These are phyloP conservation scores for Apiotrichum gamsii DNA, from an alignment of 1,284 basidiomycete genomes.

Conservation along the genomic window DNA sequence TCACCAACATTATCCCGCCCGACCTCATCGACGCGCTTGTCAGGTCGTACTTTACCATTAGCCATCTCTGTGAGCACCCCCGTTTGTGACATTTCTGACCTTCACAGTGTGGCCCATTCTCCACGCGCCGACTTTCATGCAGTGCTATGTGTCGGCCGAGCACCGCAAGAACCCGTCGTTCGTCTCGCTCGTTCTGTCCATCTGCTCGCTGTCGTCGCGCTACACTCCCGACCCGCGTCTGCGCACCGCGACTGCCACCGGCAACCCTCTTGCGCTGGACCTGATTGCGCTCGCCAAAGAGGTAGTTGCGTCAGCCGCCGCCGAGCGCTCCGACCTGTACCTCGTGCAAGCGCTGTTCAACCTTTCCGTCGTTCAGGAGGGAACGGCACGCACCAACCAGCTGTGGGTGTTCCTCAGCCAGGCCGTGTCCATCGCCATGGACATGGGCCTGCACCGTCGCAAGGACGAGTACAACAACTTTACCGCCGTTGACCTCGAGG, in stretches of 20 bases:
- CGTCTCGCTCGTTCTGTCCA: conserved; percentile 28
- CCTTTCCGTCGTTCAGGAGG: conserved; percentile 31
- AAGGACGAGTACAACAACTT: conserved; percentile 27
- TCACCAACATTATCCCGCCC: conserved; percentile 20
- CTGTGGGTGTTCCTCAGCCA: conserved; percentile 28
- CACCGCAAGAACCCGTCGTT: conserved; percentile 28
- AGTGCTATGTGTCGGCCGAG: conserved; percentile 17
- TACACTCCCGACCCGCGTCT: conserved; percentile 26
- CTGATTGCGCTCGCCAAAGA: conserved; percentile 22
- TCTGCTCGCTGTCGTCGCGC: conserved; percentile 31
- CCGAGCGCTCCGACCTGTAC: conserved; percentile 25
- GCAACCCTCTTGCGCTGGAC: conserved; percentile 11
- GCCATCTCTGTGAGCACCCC: conserved; percentile 30
- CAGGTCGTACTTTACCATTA: conserved; percentile 33
- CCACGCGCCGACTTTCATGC: conserved; percentile 33
- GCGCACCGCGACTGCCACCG: conserved; percentile 8
- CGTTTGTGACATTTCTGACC: no score
- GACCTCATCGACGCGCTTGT: conserved; percentile 25
- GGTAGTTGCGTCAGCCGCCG: conserved; percentile 13
- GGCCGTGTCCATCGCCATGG: conserved; percentile 28
- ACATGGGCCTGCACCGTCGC: conserved; percentile 30
- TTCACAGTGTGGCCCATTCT: conserved; percentile 31
- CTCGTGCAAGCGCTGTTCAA: conserved; percentile 33
- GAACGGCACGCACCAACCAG: conserved; percentile 24
- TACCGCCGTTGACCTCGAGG: conserved; percentile 28